phyloP scores from a whole-genome alignment of 768 basidiomycete genomes.

The Pleurotus tuoliensis region DNA sequence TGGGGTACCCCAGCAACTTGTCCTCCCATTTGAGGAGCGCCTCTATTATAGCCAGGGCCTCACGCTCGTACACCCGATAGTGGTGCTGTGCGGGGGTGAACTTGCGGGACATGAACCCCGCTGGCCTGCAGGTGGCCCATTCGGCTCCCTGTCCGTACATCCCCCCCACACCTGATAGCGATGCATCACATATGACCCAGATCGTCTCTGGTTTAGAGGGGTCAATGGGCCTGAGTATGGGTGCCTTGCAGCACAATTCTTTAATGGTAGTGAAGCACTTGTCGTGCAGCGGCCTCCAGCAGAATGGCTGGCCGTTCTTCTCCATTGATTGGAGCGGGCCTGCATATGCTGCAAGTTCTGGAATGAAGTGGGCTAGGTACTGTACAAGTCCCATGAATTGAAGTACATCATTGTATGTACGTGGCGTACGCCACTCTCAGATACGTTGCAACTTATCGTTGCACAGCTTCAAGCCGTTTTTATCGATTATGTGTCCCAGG shows the following conservation, averaged over 20 bases:
- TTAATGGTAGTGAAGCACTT: no score
- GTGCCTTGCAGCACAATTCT: no score
- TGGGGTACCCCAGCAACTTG: constrained; percentile 19
- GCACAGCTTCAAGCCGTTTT: constrained; percentile 24
- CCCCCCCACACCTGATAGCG: no score
- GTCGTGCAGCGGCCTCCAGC: no score
- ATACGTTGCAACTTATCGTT: constrained; percentile 25
- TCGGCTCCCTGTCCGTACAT: constrained; percentile 22
- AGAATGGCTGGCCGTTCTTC: no score
- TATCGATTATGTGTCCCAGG: constrained; percentile 30
- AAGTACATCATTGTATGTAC: constrained; percentile 21
- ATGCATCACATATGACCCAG: no score
- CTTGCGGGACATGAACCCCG: constrained; percentile 18
- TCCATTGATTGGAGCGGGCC: no score
- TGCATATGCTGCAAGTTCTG: no score
- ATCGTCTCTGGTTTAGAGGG: no score
- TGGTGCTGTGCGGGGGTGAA: constrained; percentile 15
- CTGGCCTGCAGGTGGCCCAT: constrained; percentile 21
- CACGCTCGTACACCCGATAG: constrained; percentile 15
- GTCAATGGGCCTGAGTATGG: no score
- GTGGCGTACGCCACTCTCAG: constrained; percentile 22
- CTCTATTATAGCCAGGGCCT: constrained; percentile 12
- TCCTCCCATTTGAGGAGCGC: constrained; percentile 27
- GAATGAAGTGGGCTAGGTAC: no score
- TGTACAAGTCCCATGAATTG: not conserved